Conservation (phyloP, 1,284 basidiomycete genomes). For the Leccinum griseonigrum region DNA sequence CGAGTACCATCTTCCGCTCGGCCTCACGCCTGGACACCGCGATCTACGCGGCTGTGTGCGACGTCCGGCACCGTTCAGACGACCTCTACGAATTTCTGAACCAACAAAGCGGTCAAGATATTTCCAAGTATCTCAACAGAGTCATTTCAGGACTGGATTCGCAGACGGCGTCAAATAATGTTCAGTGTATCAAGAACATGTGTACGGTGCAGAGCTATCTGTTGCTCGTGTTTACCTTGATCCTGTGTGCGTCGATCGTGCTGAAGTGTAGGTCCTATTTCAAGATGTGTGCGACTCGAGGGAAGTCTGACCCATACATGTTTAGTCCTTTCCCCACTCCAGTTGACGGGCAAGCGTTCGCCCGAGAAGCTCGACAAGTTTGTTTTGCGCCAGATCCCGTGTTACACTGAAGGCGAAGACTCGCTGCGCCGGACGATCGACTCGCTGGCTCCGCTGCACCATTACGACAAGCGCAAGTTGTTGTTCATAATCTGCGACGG, state of each 20-base stretch:
- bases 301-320: background rate
- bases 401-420: slow-evolving; percentile 97
- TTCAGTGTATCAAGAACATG: slow-evolving; percentile 77
- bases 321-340: slow-evolving; percentile 85
- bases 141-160: slow-evolving; percentile 55
- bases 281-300: background rate
- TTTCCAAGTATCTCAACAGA: slow-evolving; percentile 64
- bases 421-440: slow-evolving; percentile 92
- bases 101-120: slow-evolving; percentile 80
- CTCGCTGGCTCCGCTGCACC: slow-evolving; percentile 86
- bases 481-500: slow-evolving; percentile 97
- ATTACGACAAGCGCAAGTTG: slow-evolving; percentile 97
- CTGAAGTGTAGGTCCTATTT: slow-evolving; percentile 66
- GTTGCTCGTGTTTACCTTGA: slow-evolving; percentile 74
- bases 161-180: slow-evolving; percentile 49
- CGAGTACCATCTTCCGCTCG: slow-evolving; percentile 86
- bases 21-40: slow-evolving; percentile 63
- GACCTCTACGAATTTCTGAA: slow-evolving; percentile 85
- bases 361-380: slow-evolving; percentile 98
- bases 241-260: slow-evolving; percentile 81
- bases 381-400: slow-evolving; percentile 92
- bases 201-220: slow-evolving; percentile 91
- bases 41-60: slow-evolving; percentile 74
- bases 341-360: slow-evolving; percentile 78
- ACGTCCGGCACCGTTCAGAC: slow-evolving; percentile 82